Conservation (phyloP, 2,329 filamentous ascomycete species). For the Botrytis cinerea region DNA sequence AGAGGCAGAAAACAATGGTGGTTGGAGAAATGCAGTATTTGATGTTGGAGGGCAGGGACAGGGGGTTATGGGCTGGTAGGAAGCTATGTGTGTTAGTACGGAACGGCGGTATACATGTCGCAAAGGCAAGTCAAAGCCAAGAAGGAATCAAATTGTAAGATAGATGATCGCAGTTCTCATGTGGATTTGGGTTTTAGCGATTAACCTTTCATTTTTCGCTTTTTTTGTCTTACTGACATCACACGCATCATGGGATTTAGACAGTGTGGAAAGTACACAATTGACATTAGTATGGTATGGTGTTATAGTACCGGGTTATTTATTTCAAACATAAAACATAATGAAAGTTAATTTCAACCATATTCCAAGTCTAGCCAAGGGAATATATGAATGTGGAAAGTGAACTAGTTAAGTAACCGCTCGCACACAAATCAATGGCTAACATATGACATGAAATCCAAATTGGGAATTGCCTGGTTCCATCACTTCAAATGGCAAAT, state of each 20-base stretch:
- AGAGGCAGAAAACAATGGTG: conserved; percentile 50
- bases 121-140: background rate
- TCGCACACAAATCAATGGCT: background rate
- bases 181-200: background rate
- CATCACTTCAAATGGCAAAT: too few species aligned
- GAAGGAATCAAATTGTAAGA: conserved; percentile 10
- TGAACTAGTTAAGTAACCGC: background rate
- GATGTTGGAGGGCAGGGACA: conserved; percentile 9
- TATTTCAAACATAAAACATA: background rate
- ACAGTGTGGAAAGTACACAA: background rate
- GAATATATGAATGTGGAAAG: background rate
- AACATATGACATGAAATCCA: background rate
- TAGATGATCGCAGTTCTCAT: background rate
- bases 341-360: background rate
- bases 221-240: background rate
- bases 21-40: conserved; percentile 59
- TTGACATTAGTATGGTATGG: background rate
- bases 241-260: background rate
- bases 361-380: background rate
- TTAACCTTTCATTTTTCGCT: background rate
- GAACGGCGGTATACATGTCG: background rate
- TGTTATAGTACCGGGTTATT: background rate
- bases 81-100: background rate
- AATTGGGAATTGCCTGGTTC: background rate
- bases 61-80: conserved; percentile 15